These are phyloP conservation scores for Fusarium xylarioides DNA, from an alignment of 2,329 filamentous ascomycete genomes.

Conservation along the genomic window DNA sequence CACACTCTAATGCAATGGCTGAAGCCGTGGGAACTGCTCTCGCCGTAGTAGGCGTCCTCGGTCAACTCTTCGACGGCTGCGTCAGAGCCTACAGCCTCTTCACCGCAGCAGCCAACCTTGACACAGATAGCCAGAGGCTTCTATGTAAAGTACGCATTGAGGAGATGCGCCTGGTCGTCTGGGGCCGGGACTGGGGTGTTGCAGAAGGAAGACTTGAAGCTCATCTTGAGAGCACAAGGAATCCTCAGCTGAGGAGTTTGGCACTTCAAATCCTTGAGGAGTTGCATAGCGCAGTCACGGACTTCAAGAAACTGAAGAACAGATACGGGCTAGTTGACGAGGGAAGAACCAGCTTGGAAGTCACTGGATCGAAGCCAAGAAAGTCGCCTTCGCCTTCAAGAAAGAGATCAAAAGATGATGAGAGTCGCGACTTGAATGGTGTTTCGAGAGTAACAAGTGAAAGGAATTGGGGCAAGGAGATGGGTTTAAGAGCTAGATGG, in stretches of 20 bases:
- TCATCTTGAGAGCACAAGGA: constrained; percentile 50
- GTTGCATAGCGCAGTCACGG: constrained; percentile 55
- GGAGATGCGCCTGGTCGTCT: constrained; percentile 58
- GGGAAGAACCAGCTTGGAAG: constrained; percentile 11
- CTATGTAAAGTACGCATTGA: constrained; percentile 60
- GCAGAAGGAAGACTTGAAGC: constrained; percentile 56
- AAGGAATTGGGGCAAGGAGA: constrained; percentile 48
- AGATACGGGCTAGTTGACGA: constrained; percentile 54
- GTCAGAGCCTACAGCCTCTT: constrained; percentile 58
- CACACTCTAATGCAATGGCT: constrained; percentile 36
- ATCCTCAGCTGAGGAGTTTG: constrained; percentile 50
- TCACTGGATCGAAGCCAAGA: constrained; percentile 19
- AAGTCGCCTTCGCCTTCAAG: constrained; percentile 36
- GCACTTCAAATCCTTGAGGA: constrained; percentile 55
- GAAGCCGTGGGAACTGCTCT: constrained; percentile 55
- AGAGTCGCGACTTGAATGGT: constrained; percentile 31
- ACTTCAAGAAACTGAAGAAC: constrained; percentile 54
- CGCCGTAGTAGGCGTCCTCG: constrained; percentile 55
- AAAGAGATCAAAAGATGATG: constrained; percentile 37
- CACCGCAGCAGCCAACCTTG: constrained; percentile 53
- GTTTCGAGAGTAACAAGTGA: constrained; percentile 32
- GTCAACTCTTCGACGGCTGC: constrained; percentile 58
- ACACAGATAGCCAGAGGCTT: constrained; percentile 54
- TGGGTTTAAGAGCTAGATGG: constrained; percentile 53
- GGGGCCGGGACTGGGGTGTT: constrained; percentile 59